A percentile compares a stretch with the other conserved stretches of the same genome.
phyloP scores from a whole-genome alignment of 2,329 filamentous ascomycete species.

The Ophiosphaerella narmari region DNA sequence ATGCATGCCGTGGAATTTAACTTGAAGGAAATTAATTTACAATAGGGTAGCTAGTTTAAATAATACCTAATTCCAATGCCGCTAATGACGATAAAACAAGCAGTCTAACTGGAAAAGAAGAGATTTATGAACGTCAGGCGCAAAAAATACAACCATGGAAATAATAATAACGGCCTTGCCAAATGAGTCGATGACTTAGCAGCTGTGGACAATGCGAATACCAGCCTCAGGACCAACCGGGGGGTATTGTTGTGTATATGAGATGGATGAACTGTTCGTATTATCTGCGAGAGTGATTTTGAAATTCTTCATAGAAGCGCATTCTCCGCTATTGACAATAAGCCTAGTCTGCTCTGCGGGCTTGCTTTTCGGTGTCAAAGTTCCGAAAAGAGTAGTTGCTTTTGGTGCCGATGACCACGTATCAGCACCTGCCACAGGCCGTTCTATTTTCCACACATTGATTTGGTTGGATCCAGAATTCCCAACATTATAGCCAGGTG shows the following conservation, averaged over 20 bases:
- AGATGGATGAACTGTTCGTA: not conserved
- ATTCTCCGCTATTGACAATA: not conserved
- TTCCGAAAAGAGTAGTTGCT: not conserved
- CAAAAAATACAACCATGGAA: too few species aligned
- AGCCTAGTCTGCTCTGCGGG: not conserved
- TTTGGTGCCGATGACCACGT: not conserved
- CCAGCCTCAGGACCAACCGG: not conserved
- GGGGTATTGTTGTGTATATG: not conserved
- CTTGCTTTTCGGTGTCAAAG: constrained; percentile 1
- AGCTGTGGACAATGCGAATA: constrained; percentile 1
- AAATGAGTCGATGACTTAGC: not conserved
- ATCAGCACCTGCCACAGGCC: not conserved
- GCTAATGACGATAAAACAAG: too few species aligned
- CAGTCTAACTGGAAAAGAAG: too few species aligned
- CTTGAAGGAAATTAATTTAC: too few species aligned
- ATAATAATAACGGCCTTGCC: too few species aligned
- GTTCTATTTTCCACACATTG: constrained; percentile 1
- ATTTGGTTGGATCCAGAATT: not conserved
- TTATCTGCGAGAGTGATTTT: constrained; percentile 6
- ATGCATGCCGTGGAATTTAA: too few species aligned
- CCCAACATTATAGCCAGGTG: not conserved
- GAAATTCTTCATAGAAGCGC: constrained; percentile 2
- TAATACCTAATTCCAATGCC: too few species aligned
- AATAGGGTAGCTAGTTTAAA: too few species aligned
- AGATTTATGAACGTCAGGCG: too few species aligned